Percentiles rank a stretch among this genome's conserved stretches.
These are phyloP conservation scores for Fusarium hainanense DNA, from an alignment of 2,329 filamentous ascomycete species.

Conservation along the genomic window DNA sequence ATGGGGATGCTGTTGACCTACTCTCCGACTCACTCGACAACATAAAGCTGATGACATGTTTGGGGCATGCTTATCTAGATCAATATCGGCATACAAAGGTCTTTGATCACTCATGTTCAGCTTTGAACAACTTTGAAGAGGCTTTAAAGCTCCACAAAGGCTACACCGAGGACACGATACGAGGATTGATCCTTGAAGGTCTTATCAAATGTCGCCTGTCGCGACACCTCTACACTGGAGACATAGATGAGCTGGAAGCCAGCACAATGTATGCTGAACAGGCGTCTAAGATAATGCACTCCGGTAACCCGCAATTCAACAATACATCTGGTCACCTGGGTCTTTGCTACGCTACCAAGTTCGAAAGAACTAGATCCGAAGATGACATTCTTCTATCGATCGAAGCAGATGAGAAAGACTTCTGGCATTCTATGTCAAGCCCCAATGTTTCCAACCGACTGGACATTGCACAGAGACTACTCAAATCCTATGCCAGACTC, in stretches of 20 bases:
- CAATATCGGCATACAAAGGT: not conserved
- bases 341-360: not conserved
- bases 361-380: accelerated
- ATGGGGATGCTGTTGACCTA: not conserved
- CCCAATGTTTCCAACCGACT: not conserved
- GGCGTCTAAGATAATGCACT: not conserved
- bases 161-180: not conserved
- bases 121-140: accelerated
- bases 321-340: not conserved
- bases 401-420: not conserved
- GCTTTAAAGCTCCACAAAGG: accelerated
- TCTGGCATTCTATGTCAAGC: not conserved
- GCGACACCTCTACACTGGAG: accelerated
- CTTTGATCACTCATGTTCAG: not conserved
- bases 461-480: not conserved
- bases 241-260: accelerated
- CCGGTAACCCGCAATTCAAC: not conserved
- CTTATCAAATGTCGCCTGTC: not conserved
- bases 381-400: not conserved
- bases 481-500: not conserved
- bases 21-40: not conserved
- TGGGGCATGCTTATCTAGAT: not conserved
- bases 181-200: not conserved
- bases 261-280: not conserved
- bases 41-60: not conserved